Base-by-base conservation (phyloP, 495 filamentous ascomycete species). In the Penicillium turbatum region DNA sequence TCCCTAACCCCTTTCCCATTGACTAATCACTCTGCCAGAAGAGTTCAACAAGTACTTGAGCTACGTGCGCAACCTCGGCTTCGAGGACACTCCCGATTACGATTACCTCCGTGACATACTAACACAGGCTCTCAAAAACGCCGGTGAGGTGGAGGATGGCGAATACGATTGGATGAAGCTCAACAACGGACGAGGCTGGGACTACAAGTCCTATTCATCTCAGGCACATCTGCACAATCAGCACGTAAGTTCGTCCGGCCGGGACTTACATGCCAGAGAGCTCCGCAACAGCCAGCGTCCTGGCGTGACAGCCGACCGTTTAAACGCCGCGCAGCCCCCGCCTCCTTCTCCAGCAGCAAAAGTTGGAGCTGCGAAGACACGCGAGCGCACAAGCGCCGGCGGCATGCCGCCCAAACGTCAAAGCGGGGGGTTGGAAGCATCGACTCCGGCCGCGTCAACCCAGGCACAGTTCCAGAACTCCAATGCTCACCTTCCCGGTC, bases 81-180 rank as follows among this genome's bases (percentile, higher is more conserved):
- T 99, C 66, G 93, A 99, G 71, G 93, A 99, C 65, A 95, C 90
- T 8, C 93, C 93, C 9, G 93, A 99, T 77, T 99, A 99, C 75
- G 93, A 99, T 66, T 95, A 95, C 69, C 84, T 97, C 37, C 88
- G 93, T 26, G 93, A 97, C 59, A 83, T 99, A 29, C 92, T 99
- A 77, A 95, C 93, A 2, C 87, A 95, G 71, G 90, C 93, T n/a
- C 80, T 97, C 39, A 95, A 96, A 80, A 89, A 90, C 56, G 87
- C 87, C 6, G 91, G 92, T 35, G 91, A 95, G 59, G 87, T 97
- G 11, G 93, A 99, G 62, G 93, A 99, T 76, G 93, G 95, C 54
- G 95, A 99, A 66, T 99, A 97, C 68, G 93, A 99, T 71, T 99
- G 93, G 93, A 97, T 97, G 95, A 97, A 96, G 80, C 79, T 95